Conservation (phyloP, 345 rosid species). For the Bruguiera gymnorhiza region DNA sequence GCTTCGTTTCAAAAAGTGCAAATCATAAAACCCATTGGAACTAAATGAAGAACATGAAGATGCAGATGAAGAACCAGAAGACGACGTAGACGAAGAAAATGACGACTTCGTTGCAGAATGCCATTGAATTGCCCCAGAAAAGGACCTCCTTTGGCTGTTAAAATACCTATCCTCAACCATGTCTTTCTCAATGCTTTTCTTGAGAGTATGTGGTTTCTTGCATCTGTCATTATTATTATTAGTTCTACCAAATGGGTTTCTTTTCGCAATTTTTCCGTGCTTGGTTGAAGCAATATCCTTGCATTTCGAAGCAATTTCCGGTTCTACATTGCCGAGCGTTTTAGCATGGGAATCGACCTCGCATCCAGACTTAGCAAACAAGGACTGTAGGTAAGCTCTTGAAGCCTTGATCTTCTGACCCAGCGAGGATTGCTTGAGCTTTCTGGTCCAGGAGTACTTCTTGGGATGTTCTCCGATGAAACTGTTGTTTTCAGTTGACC, state of each 20-base stretch:
- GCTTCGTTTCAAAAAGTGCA: constrained; percentile 59
- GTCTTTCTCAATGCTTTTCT: constrained; percentile 38
- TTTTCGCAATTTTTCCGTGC: constrained; percentile 37
- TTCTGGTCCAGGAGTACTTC: constrained; percentile 45
- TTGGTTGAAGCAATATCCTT: constrained; percentile 23
- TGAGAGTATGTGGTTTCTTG: constrained; percentile 17
- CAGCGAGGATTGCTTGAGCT: constrained; percentile 53
- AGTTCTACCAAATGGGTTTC: constrained; percentile 30
- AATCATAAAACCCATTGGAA: constrained; percentile 50
- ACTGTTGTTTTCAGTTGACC: constrained; percentile 48
- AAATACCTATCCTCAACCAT: constrained; percentile 29
- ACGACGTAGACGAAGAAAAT: constrained; percentile 40
- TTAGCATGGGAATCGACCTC: constrained; percentile 46
- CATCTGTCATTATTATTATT: constrained; percentile 24
- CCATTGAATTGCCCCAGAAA: constrained; percentile 73
- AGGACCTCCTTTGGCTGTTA: constrained; percentile 61
- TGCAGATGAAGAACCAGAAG: constrained; percentile 42
- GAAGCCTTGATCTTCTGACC: constrained; percentile 75
- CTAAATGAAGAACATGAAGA: constrained; percentile 68
- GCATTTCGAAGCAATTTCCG: constrained; percentile 18
- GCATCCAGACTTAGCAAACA: constrained; percentile 59
- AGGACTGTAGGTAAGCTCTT: constrained; percentile 55
- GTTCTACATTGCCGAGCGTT: constrained; percentile 33
- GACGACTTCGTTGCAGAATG: constrained; percentile 51
- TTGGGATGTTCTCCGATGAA: constrained; percentile 32